phyloP scores from a whole-genome alignment of 1,284 basidiomycete species.

The Apiotrichum sp. region DNA sequence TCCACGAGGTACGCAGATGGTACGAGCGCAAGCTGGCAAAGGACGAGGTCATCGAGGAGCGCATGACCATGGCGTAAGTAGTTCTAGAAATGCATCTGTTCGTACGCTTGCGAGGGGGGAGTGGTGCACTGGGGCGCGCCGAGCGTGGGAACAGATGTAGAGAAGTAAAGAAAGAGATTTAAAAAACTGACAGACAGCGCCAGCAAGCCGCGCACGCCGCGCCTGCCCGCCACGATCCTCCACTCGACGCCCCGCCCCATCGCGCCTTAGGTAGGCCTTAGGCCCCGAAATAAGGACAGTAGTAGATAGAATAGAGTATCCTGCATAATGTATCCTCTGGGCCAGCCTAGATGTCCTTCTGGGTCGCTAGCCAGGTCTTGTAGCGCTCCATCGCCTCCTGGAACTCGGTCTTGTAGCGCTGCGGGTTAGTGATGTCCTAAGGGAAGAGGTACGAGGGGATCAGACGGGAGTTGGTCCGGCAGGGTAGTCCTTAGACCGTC shows the following conservation, averaged over 20 bases:
- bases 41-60: constrained; percentile 19
- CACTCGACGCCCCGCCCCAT: too few relatives aligned
- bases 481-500: too few relatives aligned
- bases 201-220: too few relatives aligned
- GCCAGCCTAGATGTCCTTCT: background rate
- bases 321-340: background rate
- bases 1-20: constrained; percentile 74
- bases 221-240: too few relatives aligned
- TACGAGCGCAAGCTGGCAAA: constrained; percentile 59
- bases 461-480: too few relatives aligned
- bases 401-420: background rate
- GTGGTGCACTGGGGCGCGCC: background rate
- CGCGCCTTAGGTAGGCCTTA: too few relatives aligned
- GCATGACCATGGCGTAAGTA: background rate
- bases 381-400: background rate
- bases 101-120: too few relatives aligned
- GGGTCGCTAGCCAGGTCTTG: background rate
- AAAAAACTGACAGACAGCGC: too few relatives aligned
- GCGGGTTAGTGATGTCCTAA: background rate
- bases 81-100: background rate
- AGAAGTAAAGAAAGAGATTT: too few relatives aligned
- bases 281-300: too few relatives aligned
- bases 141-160: too few relatives aligned
- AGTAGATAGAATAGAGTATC: background rate
- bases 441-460: too few relatives aligned